These are phyloP conservation scores for Apocynum venetum DNA, from an alignment of 257 asterid species.

Conservation along the genomic window DNA sequence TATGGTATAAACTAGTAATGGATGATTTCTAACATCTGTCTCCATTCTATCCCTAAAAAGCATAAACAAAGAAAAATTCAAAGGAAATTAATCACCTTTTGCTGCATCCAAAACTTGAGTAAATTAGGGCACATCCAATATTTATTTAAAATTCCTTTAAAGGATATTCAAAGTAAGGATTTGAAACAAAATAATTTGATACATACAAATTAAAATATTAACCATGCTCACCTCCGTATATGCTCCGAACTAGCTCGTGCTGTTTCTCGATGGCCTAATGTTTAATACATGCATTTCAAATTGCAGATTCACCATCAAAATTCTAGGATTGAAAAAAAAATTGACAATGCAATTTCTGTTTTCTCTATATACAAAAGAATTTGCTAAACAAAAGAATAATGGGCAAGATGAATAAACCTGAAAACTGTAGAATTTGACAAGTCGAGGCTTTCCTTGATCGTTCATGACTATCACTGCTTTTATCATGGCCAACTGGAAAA, in stretches of 20 bases:
- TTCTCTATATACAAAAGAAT: too few relatives aligned
- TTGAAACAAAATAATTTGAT: neutral
- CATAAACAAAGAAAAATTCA: neutral
- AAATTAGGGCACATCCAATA: neutral
- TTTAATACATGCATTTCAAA: constrained; percentile 15
- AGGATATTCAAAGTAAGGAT: neutral
- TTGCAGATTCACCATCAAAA: constrained; percentile 4
- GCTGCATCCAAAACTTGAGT: neutral
- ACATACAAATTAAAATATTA: neutral
- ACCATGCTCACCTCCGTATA: constrained; percentile 53
- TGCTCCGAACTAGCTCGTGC: constrained; percentile 75
- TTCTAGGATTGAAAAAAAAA: neutral
- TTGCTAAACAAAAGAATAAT: neutral
- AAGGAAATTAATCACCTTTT: neutral
- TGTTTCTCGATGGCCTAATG: constrained; percentile 80
- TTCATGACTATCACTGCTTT: constrained; percentile 88
- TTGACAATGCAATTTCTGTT: neutral
- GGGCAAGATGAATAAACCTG: constrained; percentile 39
- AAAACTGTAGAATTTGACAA: constrained; percentile 76
- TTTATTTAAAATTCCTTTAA: neutral
- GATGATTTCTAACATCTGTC: neutral
- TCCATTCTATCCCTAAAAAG: neutral
- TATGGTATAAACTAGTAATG: neutral
- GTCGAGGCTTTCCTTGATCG: constrained; percentile 92
- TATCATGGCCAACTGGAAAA: constrained; percentile 43